Conservation (phyloP, 257 asterid genomes). For the Nicotiana noctiflora region DNA sequence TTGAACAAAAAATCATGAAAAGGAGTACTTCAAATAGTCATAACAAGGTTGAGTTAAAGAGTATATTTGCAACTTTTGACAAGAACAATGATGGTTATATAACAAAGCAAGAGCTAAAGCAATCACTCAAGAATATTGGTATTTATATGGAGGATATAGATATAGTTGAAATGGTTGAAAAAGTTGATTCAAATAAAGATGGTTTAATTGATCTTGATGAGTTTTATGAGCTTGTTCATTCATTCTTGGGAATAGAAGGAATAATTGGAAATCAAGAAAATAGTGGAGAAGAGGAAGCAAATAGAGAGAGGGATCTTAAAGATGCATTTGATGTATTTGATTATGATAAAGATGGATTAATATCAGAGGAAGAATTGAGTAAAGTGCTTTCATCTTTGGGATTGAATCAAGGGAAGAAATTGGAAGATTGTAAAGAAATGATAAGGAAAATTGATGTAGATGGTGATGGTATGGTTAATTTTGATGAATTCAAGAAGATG, state of each 20-base stretch:
- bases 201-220: slow-evolving; percentile 73
- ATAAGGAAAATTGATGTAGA: slow-evolving; percentile 65
- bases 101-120: slow-evolving; percentile 58
- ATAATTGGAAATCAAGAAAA: background rate
- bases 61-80: slow-evolving; percentile 71
- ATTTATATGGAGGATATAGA: slow-evolving; percentile 49
- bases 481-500: slow-evolving; percentile 72
- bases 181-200: slow-evolving; percentile 59
- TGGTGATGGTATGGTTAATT: slow-evolving; percentile 87
- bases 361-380: slow-evolving; percentile 67
- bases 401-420: slow-evolving; percentile 46
- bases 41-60: slow-evolving; percentile 22
- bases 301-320: slow-evolving; percentile 33
- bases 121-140: slow-evolving; percentile 61
- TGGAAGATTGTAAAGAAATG: slow-evolving; percentile 74
- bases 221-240: slow-evolving; percentile 49
- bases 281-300: background rate
- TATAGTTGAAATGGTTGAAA: slow-evolving; percentile 59
- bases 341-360: slow-evolving; percentile 63
- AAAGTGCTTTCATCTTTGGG: slow-evolving; percentile 61
- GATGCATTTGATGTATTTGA: slow-evolving; percentile 84
- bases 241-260: slow-evolving; percentile 18
- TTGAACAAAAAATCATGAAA: background rate
- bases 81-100: slow-evolving; percentile 71
- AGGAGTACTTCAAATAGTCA: background rate